A percentile compares a stretch with the other conserved stretches of the same genome.
Conservation (phyloP, 2,329 filamentous ascomycete species). For the Biscogniauxia sp. region DNA sequence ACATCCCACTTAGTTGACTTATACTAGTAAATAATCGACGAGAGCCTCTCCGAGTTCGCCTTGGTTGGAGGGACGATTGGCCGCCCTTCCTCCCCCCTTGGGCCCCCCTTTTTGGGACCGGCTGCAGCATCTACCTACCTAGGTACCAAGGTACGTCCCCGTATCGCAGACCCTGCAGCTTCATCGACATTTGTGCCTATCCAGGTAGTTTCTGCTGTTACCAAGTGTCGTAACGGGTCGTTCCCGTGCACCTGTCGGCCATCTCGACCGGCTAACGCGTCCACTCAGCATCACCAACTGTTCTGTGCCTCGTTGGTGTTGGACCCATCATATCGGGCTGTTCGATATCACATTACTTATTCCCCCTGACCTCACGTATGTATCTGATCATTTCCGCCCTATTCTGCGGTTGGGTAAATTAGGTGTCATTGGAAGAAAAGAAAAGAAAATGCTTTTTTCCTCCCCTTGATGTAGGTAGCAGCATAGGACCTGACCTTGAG, state of each 20-base stretch:
- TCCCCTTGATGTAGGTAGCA: neutral
- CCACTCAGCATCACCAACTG: slow-evolving; percentile 4
- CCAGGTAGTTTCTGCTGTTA: neutral
- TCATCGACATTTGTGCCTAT: neutral
- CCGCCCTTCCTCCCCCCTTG: slow-evolving; percentile 12
- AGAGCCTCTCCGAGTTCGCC: slow-evolving; percentile 7
- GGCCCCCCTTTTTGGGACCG: slow-evolving; percentile 5
- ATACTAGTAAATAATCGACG: slow-evolving; percentile 12
- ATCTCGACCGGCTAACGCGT: slow-evolving; percentile 8
- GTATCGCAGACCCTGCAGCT: neutral
- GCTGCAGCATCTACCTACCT: neutral
- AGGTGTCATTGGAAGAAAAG: neutral
- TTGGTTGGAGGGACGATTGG: slow-evolving; percentile 7
- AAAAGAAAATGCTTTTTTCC: neutral
- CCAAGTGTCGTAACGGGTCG: neutral
- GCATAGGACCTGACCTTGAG: neutral
- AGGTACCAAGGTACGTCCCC: too few relatives aligned
- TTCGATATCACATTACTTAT: slow-evolving; percentile 2
- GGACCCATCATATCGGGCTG: neutral
- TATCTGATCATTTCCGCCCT: slow-evolving; percentile 4
- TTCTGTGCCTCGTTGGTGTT: slow-evolving; percentile 3
- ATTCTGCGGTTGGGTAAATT: slow-evolving; percentile 2
- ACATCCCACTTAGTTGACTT: slow-evolving; percentile 6
- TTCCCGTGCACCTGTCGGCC: neutral
- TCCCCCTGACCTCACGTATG: slow-evolving; percentile 1